Evolutionary conservation across 75 land plant species (phyloP), one percentile per base, ranked within the genome.

Genomic region (Larix kaempferi): DNA sequence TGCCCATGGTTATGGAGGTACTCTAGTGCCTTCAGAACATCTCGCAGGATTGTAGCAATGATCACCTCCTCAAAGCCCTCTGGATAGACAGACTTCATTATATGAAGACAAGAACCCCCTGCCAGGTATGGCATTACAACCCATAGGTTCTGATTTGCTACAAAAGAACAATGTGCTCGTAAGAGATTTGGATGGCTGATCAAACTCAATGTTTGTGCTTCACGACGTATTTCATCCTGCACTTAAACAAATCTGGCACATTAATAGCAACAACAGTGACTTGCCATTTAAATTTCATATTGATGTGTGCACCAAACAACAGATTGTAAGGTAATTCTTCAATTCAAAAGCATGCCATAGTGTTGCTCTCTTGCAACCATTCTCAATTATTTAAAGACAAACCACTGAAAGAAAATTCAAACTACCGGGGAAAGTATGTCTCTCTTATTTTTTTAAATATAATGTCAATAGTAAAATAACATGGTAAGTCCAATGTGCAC

Each of bases 101-200:
- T 96, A 81, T 96, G 99, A 66, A 96, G 93, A 58, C 96, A 94
- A 62, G 99, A 96, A 37, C 99, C 99, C 7, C 94, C 98, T 79
- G 93, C 88, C 96, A 95, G 89, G 75, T 91, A 95, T n/a, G 98
- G 98, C 98, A 95, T 93, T 76, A 95, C 98, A 78, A 95, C 94
- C 98, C 98, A 95, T 59, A 95, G 90, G 71, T 80, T 81, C n/a
- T 85, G 89, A 49, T 80, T 90, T 64, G 85, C 79, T 22, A 89
- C 89, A 80, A 95, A 95, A 58, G 98, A 95, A 78, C 98, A 95
- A 82, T 89, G 84, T 14, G 98, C 92, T 26, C 83, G 74, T 64
- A 95, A 78, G 17, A 95, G 69, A 89, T 93, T 95, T 52, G 91
- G 89, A 82, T 95, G 98, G 80, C 86, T 84, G 71, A 88, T 95